Evolutionary conservation across 495 filamentous ascomycete genomes (phyloP).

Genomic region (Lophiotrema nucula): DNA sequence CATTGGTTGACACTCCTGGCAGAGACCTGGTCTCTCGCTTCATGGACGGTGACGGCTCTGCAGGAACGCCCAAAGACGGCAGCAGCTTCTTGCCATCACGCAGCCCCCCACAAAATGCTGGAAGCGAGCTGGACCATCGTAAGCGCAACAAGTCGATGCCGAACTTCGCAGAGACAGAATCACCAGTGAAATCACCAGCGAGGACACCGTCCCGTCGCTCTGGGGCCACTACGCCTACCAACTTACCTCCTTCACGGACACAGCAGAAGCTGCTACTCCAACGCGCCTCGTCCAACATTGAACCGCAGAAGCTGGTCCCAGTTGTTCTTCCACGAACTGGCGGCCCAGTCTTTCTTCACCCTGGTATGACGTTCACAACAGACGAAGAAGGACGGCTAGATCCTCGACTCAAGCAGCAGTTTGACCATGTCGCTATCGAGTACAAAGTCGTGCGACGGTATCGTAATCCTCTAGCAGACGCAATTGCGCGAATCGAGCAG

Average conservation of each 20-base stretch:
- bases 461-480: constrained; percentile 63
- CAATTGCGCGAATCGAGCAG: constrained; percentile 52
- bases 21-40: constrained; percentile 39
- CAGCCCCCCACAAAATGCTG: constrained; percentile 17
- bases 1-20: constrained; percentile 45
- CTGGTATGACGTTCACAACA: constrained; percentile 42
- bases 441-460: constrained; percentile 67
- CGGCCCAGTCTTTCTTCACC: constrained; percentile 39
- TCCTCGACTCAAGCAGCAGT: constrained; percentile 54
- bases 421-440: constrained; percentile 63
- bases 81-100: constrained; percentile 36
- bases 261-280: constrained; percentile 73
- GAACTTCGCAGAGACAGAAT: constrained; percentile 26
- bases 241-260: constrained; percentile 58
- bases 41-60: constrained; percentile 36
- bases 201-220: constrained; percentile 27
- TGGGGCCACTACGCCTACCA: constrained; percentile 32
- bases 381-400: constrained; percentile 39
- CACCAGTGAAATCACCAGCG: constrained; percentile 6
- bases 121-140: constrained; percentile 18
- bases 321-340: constrained; percentile 42
- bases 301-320: constrained; percentile 48
- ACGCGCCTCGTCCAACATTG: constrained; percentile 64
- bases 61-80: constrained; percentile 31
- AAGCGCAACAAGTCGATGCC: constrained; percentile 36